Evolutionary conservation across 1,139 yeast species (phyloP).

Genomic region (Hemisphaericaspora subhashii): DNA sequence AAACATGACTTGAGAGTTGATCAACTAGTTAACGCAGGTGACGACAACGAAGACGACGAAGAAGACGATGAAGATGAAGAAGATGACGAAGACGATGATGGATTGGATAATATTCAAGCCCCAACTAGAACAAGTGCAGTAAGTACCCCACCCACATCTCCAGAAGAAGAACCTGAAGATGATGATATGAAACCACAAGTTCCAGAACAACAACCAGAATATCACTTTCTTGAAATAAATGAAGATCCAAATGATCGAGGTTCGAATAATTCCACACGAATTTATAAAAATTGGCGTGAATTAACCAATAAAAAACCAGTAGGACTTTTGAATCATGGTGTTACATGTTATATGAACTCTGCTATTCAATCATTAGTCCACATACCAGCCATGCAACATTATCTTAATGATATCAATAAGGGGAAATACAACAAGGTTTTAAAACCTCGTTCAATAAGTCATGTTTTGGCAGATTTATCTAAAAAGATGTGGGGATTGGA

Average conservation of each 20-base stretch:
- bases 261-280: constrained; percentile 53
- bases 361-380: constrained; percentile 91
- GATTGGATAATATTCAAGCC: constrained; percentile 16
- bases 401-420: constrained; percentile 61
- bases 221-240: constrained; percentile 46
- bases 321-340: constrained; percentile 89
- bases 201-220: background rate
- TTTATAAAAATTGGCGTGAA: constrained; percentile 62
- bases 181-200: constrained; percentile 5
- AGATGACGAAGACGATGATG: constrained; percentile 16
- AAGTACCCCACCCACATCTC: constrained; percentile 46
- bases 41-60: constrained; percentile 20
- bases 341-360: constrained; percentile 94
- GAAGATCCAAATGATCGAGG: constrained; percentile 58
- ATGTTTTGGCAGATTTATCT: constrained; percentile 70
- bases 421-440: constrained; percentile 50
- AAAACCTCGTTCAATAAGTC: constrained; percentile 62
- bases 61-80: constrained; percentile 28
- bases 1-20: constrained; percentile 38
- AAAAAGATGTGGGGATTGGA: constrained; percentile 63
- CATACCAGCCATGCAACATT: constrained; percentile 87
- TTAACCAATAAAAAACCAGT: constrained; percentile 50
- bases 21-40: constrained; percentile 17
- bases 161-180: constrained; percentile 33
- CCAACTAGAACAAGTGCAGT: constrained; percentile 12